Conservation (phyloP, 73 alveolate genomes). For the Paramecium sonneborni region DNA sequence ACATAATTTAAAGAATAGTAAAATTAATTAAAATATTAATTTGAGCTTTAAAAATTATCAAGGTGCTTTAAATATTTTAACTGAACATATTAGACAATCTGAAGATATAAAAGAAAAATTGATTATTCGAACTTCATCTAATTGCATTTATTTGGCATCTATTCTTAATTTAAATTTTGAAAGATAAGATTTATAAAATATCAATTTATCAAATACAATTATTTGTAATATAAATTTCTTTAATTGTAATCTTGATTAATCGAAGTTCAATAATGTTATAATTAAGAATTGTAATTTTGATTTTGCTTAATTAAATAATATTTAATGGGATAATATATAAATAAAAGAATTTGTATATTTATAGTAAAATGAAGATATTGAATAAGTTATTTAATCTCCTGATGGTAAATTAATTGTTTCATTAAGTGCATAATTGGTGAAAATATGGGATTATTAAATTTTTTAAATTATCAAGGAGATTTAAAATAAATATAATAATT, state of each 20-base stretch:
- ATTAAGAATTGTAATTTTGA: background rate
- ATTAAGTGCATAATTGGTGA: background rate
- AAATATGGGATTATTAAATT: background rate
- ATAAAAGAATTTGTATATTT: background rate
- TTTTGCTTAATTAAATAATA: background rate
- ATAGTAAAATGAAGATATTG: background rate
- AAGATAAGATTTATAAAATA: background rate
- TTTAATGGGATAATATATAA: background rate
- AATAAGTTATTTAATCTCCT: background rate
- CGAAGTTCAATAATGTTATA: background rate
- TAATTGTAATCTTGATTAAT: background rate
- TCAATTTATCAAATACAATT: background rate
- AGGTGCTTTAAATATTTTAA: background rate
- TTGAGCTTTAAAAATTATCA: background rate
- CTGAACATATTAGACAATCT: background rate
- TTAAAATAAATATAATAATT: background rate
- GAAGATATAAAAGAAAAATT: background rate
- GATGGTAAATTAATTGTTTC: background rate
- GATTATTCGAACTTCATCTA: background rate
- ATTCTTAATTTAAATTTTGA: background rate
- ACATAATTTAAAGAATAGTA: background rate
- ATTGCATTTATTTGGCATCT: background rate
- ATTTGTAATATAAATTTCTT: background rate
- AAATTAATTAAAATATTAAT: background rate
- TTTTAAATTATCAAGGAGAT: background rate